Percentiles rank a stretch among this genome's conserved stretches.
These are phyloP conservation scores for Penicillium lividum DNA, from an alignment of 495 filamentous ascomycete species.

Conservation along the genomic window DNA sequence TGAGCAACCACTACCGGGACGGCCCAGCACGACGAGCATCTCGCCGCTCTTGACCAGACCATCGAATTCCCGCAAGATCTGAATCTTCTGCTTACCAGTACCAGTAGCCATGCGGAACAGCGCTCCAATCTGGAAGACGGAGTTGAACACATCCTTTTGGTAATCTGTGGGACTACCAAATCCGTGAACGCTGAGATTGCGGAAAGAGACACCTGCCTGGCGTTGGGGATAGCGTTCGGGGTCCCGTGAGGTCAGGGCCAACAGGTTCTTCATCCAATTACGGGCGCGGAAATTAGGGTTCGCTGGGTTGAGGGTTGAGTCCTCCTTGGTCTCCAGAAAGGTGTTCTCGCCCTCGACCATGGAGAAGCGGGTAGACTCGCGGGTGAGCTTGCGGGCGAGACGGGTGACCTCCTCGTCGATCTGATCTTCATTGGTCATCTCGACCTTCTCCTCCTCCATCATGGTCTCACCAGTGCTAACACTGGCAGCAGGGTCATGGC, in stretches of 20 bases:
- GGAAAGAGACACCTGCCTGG: constrained; percentile 50
- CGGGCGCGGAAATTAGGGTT: constrained; percentile 51
- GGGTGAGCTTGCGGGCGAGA: constrained; percentile 50
- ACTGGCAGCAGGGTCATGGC: constrained; percentile 28
- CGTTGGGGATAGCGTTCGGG: constrained; percentile 47
- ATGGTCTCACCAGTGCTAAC: constrained; percentile 38
- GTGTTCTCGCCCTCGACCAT: constrained; percentile 39
- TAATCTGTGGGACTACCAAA: constrained; percentile 77
- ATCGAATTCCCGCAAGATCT: constrained; percentile 73
- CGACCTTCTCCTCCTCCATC: constrained; percentile 23
- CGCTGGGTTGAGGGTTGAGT: constrained; percentile 48
- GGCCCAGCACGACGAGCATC: constrained; percentile 78
- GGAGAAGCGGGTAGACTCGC: constrained; percentile 46
- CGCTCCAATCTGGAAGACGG: constrained; percentile 57
- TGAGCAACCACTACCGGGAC: constrained; percentile 71
- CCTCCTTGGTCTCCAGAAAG: constrained; percentile 41
- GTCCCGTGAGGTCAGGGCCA: constrained; percentile 50
- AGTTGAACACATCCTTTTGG: constrained; percentile 77
- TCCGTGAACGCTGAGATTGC: constrained; percentile 73
- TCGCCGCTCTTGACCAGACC: constrained; percentile 74
- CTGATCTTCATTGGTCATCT: constrained; percentile 32
- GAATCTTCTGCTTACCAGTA: constrained; percentile 56
- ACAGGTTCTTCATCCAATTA: constrained; percentile 54
- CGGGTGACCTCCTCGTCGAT: constrained; percentile 42
- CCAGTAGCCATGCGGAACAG: constrained; percentile 46